These are phyloP conservation scores for Closterium sp. DNA, from an alignment of 139 green algal genomes.

Conservation along the genomic window DNA sequence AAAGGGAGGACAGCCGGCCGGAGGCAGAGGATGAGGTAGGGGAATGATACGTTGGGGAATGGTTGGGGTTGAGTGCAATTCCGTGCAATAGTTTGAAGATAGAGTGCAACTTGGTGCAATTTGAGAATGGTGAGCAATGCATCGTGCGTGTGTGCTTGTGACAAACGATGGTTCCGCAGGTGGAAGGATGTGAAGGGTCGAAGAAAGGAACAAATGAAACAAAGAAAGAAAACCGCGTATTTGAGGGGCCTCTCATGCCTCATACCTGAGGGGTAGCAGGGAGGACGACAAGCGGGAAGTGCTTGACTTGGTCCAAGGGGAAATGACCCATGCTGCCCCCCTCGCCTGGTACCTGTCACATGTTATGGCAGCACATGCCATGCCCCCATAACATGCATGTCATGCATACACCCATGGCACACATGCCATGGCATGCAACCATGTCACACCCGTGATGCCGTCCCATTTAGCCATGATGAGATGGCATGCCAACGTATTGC, in stretches of 20 bases:
- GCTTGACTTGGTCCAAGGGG: constrained; percentile 31
- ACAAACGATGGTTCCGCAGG: not conserved
- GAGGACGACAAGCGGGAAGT: constrained; percentile 7
- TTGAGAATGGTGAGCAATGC: not conserved
- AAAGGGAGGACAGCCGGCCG: not conserved
- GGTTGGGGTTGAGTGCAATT: not conserved
- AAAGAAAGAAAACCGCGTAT: no score
- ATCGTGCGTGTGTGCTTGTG: not conserved
- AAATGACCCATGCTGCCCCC: constrained; percentile 25
- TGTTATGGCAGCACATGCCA: not conserved
- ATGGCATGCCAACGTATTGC: not conserved
- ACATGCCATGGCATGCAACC: no score
- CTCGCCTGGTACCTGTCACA: constrained; percentile 23
- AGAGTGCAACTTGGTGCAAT: no score
- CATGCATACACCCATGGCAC: no score
- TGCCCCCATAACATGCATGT: no score
- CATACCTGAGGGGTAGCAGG: constrained; percentile 8
- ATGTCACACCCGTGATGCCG: no score
- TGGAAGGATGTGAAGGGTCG: not conserved
- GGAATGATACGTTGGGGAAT: not conserved
- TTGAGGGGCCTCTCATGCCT: no score
- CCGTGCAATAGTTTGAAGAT: no score
- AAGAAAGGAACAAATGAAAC: not conserved
- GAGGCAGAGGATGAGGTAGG: not conserved
- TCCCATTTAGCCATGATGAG: not conserved